phyloP scores from a whole-genome alignment of 1,284 basidiomycete species.

The Volvariella surrecta region DNA sequence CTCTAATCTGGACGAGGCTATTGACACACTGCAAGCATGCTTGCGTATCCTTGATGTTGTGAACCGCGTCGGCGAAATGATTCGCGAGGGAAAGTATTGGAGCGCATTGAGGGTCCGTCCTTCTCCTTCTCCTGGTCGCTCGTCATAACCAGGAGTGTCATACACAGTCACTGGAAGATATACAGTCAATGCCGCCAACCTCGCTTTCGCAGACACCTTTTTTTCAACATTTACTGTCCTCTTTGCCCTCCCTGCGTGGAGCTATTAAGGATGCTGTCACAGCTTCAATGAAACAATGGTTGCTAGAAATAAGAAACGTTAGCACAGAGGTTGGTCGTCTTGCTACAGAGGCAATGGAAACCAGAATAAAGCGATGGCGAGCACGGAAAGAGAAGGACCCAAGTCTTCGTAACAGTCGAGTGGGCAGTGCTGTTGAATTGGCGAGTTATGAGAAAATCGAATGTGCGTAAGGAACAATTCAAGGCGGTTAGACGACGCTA shows the following conservation, averaged over 20 bases:
- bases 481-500: slow-evolving; percentile 5
- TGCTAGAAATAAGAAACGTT: slow-evolving; percentile 90
- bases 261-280: slow-evolving; percentile 93
- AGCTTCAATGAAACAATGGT: slow-evolving; percentile 94
- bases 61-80: slow-evolving; percentile 90
- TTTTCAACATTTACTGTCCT: slow-evolving; percentile 87
- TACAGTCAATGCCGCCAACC: slow-evolving; percentile 85
- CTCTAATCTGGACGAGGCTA: slow-evolving; percentile 91
- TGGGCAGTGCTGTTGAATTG: slow-evolving; percentile 92
- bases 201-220: slow-evolving; percentile 90
- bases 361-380: slow-evolving; percentile 80
- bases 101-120: slow-evolving; percentile 85
- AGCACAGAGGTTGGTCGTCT: slow-evolving; percentile 82
- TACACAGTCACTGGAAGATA: slow-evolving; percentile 83
- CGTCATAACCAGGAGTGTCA: slow-evolving; percentile 18
- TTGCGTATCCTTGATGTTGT: slow-evolving; percentile 90
- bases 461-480: slow-evolving; percentile 46
- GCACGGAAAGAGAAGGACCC: slow-evolving; percentile 72
- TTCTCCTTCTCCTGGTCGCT: slow-evolving; percentile 18
- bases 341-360: slow-evolving; percentile 88
- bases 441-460: slow-evolving; percentile 93
- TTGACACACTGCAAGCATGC: slow-evolving; percentile 90
- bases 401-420: slow-evolving; percentile 67
- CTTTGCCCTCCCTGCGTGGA: slow-evolving; percentile 81
- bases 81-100: slow-evolving; percentile 91